phyloP scores from a whole-genome alignment of 1,284 basidiomycete species.

The Butyriboletus pseudospeciosus region DNA sequence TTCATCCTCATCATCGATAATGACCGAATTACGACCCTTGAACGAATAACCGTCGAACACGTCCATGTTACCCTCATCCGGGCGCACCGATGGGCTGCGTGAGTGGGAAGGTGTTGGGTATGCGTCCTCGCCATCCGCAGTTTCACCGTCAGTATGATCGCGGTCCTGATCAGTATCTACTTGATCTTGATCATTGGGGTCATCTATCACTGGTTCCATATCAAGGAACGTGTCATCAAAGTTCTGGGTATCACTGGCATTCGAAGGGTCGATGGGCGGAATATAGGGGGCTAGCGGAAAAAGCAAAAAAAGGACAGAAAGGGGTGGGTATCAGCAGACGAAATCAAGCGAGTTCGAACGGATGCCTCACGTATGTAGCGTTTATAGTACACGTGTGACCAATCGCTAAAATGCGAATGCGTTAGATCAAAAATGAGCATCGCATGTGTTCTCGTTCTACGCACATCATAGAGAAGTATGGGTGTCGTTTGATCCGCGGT shows the following conservation, averaged over 20 bases:
- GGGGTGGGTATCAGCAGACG: conserved; percentile 13
- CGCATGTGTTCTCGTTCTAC: conserved; percentile 30
- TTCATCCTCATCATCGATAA: conserved; percentile 60
- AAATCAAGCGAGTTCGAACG: conserved; percentile 5
- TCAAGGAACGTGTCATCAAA: conserved; percentile 97
- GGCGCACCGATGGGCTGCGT: conserved; percentile 62
- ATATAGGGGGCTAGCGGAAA: conserved; percentile 81
- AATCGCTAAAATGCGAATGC: conserved; percentile 56
- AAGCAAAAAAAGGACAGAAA: conserved; percentile 7
- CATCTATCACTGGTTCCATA: conserved; percentile 85
- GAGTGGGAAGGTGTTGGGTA: conserved; percentile 68
- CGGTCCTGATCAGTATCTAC: conserved; percentile 65
- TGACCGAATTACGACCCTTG: conserved; percentile 75
- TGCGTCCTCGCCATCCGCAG: conserved; percentile 68
- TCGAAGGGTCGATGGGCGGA: conserved; percentile 86
- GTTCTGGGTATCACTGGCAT: conserved; percentile 95
- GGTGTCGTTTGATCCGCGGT: conserved; percentile 88
- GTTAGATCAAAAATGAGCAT: conserved; percentile 9
- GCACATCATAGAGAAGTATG: conserved; percentile 95
- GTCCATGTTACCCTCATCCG: conserved; percentile 50
- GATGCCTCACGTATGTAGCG: conserved; percentile 78
- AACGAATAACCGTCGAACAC: conserved; percentile 87
- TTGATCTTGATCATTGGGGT: conserved; percentile 53
- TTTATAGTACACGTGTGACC: conserved; percentile 91
- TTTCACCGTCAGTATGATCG: conserved; percentile 60